phyloP scores from a whole-genome alignment of 2,329 filamentous ascomycete genomes.

The Hypomyces perniciosus region DNA sequence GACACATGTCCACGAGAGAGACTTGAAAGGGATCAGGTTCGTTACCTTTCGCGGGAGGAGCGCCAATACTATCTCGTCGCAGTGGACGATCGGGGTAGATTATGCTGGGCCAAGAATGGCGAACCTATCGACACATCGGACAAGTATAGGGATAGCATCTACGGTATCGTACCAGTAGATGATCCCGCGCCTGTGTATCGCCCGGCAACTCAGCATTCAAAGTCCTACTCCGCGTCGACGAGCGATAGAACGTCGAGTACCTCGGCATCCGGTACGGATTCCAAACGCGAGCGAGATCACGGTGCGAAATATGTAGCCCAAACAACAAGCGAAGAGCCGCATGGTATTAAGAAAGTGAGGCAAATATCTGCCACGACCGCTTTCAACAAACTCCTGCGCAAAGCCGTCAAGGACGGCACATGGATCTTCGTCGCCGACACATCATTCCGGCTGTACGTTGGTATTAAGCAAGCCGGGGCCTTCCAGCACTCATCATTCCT shows the following conservation, averaged over 20 bases:
- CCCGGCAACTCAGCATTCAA: slow-evolving; percentile 1
- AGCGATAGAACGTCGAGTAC: slow-evolving; percentile 11
- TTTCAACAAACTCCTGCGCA: slow-evolving; percentile 71
- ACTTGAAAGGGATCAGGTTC: slow-evolving; percentile 71
- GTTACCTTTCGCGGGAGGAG: slow-evolving; percentile 80
- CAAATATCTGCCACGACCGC: slow-evolving; percentile 67
- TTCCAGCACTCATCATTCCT: slow-evolving; percentile 92
- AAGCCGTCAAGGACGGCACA: slow-evolving; percentile 76
- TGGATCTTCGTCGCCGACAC: slow-evolving; percentile 95
- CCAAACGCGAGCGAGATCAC: slow-evolving; percentile 51
- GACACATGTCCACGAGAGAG: slow-evolving; percentile 66
- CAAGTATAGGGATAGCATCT: slow-evolving; percentile 71
- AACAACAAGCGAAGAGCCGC: slow-evolving; percentile 54
- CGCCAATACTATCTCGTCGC: slow-evolving; percentile 73
- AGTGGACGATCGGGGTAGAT: slow-evolving; percentile 65
- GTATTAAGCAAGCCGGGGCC: slow-evolving; percentile 80
- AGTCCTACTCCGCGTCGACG: neutral
- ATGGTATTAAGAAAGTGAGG: slow-evolving; percentile 42
- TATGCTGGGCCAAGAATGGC: slow-evolving; percentile 86
- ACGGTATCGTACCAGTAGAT: slow-evolving; percentile 61
- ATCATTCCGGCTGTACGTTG: slow-evolving; percentile 76
- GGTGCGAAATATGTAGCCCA: slow-evolving; percentile 61
- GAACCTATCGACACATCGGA: slow-evolving; percentile 69
- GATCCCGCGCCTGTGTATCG: slow-evolving; percentile 47
- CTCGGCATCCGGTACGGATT: slow-evolving; percentile 23